Evolutionary conservation across 331 rosid genomes (phyloP).

Genomic region (Acacia concinna): DNA sequence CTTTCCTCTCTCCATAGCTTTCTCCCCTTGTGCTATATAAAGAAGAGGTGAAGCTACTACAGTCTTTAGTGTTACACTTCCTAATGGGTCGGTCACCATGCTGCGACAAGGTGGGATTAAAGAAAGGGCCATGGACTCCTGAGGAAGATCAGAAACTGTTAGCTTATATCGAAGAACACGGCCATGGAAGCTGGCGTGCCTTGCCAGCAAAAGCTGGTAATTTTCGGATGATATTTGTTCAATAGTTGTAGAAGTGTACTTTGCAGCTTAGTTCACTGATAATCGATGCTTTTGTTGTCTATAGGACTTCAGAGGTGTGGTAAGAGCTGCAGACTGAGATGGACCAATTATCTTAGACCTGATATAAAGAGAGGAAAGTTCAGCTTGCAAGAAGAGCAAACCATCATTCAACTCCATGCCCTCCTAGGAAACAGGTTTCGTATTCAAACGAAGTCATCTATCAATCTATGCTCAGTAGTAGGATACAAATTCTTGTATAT

Average conservation of each 20-base stretch:
- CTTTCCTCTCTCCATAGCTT: conserved; percentile 25
- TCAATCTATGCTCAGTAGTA: background rate
- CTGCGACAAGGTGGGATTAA: conserved; percentile 95
- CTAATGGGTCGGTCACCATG: conserved; percentile 98
- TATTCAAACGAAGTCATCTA: conserved; percentile 3
- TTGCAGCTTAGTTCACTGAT: background rate
- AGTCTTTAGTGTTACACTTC: conserved; percentile 34
- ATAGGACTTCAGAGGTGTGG: conserved; percentile 98
- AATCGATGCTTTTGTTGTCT: background rate
- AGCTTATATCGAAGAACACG: conserved; percentile 92
- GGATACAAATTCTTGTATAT: background rate
- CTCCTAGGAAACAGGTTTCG: conserved; percentile 92
- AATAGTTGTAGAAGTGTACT: background rate
- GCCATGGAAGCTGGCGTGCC: conserved; percentile 99
- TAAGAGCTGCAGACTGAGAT: conserved; percentile 93
- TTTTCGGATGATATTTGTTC: background rate
- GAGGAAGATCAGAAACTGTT: conserved; percentile 98
- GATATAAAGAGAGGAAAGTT: conserved; percentile 98
- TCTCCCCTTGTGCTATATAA: conserved; percentile 39
- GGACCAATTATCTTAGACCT: conserved; percentile 97
- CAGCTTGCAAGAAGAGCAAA: conserved; percentile 96
- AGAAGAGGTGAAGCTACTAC: conserved; percentile 35
- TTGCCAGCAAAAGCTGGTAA: conserved; percentile 93
- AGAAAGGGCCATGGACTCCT: conserved; percentile 99
- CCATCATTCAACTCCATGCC: conserved; percentile 99